Evolutionary conservation across 2,329 filamentous ascomycete species (phyloP), one percentile per base, ranked within the genome.

Genomic region (Fusarium sacchari): DNA sequence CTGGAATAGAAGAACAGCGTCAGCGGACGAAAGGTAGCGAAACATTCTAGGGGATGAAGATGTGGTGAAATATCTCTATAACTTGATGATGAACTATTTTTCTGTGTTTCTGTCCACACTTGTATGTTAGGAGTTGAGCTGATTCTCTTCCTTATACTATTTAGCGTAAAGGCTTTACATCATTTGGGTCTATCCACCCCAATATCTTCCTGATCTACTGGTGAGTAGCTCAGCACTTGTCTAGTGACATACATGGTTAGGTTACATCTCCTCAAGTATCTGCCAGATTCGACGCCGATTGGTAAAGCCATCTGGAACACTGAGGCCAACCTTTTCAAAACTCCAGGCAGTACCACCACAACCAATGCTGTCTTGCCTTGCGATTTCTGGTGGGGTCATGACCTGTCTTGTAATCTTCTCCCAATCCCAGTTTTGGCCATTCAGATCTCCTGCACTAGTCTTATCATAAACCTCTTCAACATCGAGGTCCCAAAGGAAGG

Each of bases 231-330:
- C 7, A 26, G 15, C 12, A 36, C 5, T 20, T 26, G n/a, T 3
- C 30, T 36, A 37, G 18, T 17, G n/a, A 4, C 44, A 22, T 9
- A 64, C 37, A 15, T 69, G 47, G 18, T 69, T 64, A 0, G 32
- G 53, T 17, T 36, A 32, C 60, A 70, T 65, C 12, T 65, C 66
- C 17, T 70, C 47, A 5, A 70, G n/a, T n/a, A 60, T 70, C 47
- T 65, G 66, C 66, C 66, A 70, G 14, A 70, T 70, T 17, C 60
- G 46, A 17, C 66, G 53, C 13, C 66, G 60, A 18, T 69, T 70
- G 0, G 46, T 37, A 9, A 70, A 52, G 6, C 60, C 60, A 18
- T 12, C 59, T 3, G 66, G 53, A 2, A 60, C 34, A 26, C 18
- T 9, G 6, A 70, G 28, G 3, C 53, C 43, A 24, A 70, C n/a